Evolutionary conservation across 352 stramenopile genomes (phyloP).

Genomic region (Phytopythium ostracodes): DNA sequence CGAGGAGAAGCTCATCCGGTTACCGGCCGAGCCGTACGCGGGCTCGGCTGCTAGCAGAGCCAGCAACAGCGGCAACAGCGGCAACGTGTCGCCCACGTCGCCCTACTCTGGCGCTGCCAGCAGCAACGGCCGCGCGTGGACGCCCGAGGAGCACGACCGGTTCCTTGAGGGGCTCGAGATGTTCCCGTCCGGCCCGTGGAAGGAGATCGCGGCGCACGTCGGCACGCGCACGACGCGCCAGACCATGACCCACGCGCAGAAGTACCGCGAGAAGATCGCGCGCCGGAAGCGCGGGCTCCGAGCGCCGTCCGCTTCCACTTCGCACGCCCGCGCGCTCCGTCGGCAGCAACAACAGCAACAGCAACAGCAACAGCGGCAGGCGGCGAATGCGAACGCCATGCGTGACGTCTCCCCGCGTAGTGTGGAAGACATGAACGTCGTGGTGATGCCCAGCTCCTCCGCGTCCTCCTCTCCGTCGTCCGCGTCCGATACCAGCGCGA

Average conservation of each 20-base stretch:
- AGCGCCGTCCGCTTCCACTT: constrained; percentile 22
- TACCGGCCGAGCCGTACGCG: constrained; percentile 16
- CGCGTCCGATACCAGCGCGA: neutral
- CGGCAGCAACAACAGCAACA: constrained; percentile 3
- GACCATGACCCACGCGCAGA: constrained; percentile 67
- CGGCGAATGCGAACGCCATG: neutral
- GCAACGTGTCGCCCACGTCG: constrained; percentile 10
- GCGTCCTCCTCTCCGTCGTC: neutral
- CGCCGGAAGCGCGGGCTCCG: constrained; percentile 55
- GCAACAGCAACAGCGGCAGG: too few relatives aligned
- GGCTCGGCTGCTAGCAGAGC: neutral
- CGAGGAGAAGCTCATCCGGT: constrained; percentile 26
- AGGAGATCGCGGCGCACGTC: constrained; percentile 50
- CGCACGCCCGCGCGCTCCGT: constrained; percentile 9
- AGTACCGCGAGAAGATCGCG: constrained; percentile 61
- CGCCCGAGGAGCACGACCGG: constrained; percentile 45
- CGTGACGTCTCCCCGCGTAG: constrained; percentile 1
- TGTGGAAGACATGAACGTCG: constrained; percentile 1
- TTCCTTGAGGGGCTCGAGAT: constrained; percentile 57
- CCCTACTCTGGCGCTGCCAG: constrained; percentile 7
- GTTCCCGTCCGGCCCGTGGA: constrained; percentile 62
- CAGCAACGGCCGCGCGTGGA: constrained; percentile 37
- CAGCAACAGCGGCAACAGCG: too few relatives aligned
- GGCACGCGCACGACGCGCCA: constrained; percentile 60
- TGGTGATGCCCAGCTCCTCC: neutral